Conservation (phyloP, 768 basidiomycete species). For the Pisolithus tinctorius region DNA sequence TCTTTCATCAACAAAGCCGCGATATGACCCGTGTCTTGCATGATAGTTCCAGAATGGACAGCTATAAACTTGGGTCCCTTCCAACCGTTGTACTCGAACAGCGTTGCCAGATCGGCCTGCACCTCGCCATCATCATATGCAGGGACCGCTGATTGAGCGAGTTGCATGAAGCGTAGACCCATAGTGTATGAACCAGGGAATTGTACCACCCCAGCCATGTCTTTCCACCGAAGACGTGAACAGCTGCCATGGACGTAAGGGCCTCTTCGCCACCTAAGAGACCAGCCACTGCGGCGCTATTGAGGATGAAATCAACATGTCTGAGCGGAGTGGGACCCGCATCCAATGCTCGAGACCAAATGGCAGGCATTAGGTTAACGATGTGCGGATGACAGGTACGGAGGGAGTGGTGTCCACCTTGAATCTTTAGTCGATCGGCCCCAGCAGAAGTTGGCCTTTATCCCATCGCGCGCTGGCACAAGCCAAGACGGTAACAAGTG, state of each 20-base stretch:
- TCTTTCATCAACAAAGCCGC: conserved; percentile 18
- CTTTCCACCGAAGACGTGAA: conserved; percentile 27
- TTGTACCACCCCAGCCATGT: conserved; percentile 32
- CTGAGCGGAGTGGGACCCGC: conserved; percentile 4
- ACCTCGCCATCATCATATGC: not conserved
- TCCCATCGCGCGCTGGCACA: no score
- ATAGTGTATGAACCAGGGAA: conserved; percentile 30
- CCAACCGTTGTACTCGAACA: conserved; percentile 22
- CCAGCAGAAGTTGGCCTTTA: no score
- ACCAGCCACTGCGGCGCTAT: conserved; percentile 27
- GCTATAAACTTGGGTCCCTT: conserved; percentile 23
- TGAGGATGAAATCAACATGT: conserved; percentile 11
- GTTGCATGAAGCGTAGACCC: conserved; percentile 25
- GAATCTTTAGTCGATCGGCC: no score
- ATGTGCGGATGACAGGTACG: no score
- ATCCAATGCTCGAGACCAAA: not conserved
- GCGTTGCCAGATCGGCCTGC: conserved; percentile 10
- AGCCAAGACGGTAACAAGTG: no score
- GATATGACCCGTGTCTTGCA: conserved; percentile 23
- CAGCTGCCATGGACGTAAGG: conserved; percentile 31
- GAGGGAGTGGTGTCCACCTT: no score
- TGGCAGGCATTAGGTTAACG: no score
- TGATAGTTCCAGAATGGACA: conserved; percentile 19
- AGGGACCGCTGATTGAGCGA: conserved; percentile 14
- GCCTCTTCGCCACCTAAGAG: conserved; percentile 34